A percentile compares a stretch with the other conserved stretches of the same genome.
phyloP scores from a whole-genome alignment of 225 moss, liverwort and hornwort genomes.

The Marchantia paleacea region DNA sequence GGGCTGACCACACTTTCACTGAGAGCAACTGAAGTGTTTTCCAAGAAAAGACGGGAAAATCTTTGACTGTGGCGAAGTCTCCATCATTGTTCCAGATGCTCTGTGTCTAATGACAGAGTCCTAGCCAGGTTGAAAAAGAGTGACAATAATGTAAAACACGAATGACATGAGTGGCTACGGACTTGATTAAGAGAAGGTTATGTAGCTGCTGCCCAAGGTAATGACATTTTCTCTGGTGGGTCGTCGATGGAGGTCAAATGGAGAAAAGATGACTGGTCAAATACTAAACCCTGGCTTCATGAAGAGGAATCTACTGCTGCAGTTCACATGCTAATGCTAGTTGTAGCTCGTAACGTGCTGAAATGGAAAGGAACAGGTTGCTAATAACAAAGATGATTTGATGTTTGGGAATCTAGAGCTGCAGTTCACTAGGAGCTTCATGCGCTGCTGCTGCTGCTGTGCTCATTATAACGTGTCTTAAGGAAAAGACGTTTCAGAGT shows the following conservation, averaged over 20 bases:
- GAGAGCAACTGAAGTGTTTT: neutral
- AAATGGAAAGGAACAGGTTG: neutral
- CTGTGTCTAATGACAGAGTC: no score
- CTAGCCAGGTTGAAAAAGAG: neutral
- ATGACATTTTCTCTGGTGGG: no score
- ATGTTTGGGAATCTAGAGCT: constrained; percentile 1
- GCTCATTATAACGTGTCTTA: neutral
- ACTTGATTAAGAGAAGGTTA: neutral
- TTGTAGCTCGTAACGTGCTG: constrained; percentile 8
- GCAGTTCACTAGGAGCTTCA: neutral
- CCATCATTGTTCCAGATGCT: neutral
- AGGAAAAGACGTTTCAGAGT: neutral
- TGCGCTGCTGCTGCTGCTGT: neutral
- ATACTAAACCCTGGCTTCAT: neutral
- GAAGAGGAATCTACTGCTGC: constrained; percentile 4
- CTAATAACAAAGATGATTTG: neutral
- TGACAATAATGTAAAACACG: neutral
- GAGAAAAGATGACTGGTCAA: neutral
- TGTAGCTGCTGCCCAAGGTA: no score
- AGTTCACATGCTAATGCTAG: neutral
- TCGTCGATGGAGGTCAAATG: no score
- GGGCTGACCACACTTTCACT: neutral
- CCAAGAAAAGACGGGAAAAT: neutral
- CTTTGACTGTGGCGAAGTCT: neutral
- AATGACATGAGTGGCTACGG: neutral